Percentiles rank a stretch among this genome's conserved stretches.
Evolutionary conservation across 768 basidiomycete genomes (phyloP).

Genomic region (Pseudohyphozyma bogoriensis): DNA sequence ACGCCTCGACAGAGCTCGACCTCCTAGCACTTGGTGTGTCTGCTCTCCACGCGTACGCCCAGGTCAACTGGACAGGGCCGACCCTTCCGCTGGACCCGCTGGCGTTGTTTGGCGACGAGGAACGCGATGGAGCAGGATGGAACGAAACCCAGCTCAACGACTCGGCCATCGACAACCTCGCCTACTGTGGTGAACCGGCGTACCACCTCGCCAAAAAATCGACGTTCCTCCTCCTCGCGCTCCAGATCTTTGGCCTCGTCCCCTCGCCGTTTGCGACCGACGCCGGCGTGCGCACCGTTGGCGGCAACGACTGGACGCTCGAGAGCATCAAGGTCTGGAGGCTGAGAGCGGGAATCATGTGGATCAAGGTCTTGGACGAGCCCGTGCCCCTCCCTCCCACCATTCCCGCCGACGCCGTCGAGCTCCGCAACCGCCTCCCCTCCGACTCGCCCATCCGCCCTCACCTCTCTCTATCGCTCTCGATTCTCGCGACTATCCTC

Average conservation of each 20-base stretch:
- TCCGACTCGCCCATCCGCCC: slow-evolving; percentile 31
- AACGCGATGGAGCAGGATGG: slow-evolving; percentile 32
- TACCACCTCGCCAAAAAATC: slow-evolving; percentile 74
- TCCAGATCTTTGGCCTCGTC: slow-evolving; percentile 52
- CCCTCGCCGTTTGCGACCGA: slow-evolving; percentile 7
- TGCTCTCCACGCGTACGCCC: slow-evolving; percentile 78
- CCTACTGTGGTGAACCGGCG: slow-evolving; percentile 81
- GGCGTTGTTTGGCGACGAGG: slow-evolving; percentile 32
- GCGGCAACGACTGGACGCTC: slow-evolving; percentile 5
- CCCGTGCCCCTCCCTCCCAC: slow-evolving; percentile 51
- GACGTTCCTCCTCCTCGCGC: slow-evolving; percentile 62
- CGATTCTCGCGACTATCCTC: slow-evolving; percentile 61
- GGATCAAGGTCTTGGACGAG: slow-evolving; percentile 60
- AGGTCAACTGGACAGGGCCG: slow-evolving; percentile 95
- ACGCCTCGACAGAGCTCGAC: slow-evolving; percentile 4
- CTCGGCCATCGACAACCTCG: slow-evolving; percentile 62
- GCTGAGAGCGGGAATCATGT: slow-evolving; percentile 47
- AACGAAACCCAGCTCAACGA: slow-evolving; percentile 44
- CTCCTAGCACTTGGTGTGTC: slow-evolving; percentile 59
- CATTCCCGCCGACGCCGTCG: slow-evolving; percentile 36
- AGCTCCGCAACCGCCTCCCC: slow-evolving; percentile 28
- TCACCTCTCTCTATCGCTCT: slow-evolving; percentile 63
- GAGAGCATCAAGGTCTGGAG: slow-evolving; percentile 43
- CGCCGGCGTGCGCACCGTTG: slow-evolving; percentile 35
- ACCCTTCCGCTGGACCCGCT: slow-evolving; percentile 52